These are phyloP conservation scores for Monosporascus ibericus DNA, from an alignment of 2,329 filamentous ascomycete species.

Conservation along the genomic window DNA sequence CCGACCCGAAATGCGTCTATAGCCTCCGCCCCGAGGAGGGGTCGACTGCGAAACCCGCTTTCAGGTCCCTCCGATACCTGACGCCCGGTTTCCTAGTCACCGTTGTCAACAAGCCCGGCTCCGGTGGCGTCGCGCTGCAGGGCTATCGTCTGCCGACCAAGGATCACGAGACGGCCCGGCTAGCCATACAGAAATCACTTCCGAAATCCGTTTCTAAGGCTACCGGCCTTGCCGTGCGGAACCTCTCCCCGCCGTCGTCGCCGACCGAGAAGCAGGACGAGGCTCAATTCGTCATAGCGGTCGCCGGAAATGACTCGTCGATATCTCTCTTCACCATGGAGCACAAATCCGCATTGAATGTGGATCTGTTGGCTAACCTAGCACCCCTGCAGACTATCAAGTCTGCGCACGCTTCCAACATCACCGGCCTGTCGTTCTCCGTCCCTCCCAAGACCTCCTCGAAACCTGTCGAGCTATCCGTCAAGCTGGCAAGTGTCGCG, in stretches of 20 bases:
- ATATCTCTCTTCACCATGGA: constrained; percentile 75
- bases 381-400: constrained; percentile 47
- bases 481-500: constrained; percentile 77
- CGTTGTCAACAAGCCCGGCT: constrained; percentile 52
- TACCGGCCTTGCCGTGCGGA: constrained; percentile 70
- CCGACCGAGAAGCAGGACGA: constrained; percentile 48
- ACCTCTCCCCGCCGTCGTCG: constrained; percentile 52
- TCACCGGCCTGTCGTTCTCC: constrained; percentile 55
- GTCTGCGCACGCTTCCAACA: constrained; percentile 49
- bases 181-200: constrained; percentile 51
- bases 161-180: constrained; percentile 35
- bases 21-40: constrained; percentile 45
- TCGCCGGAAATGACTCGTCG: constrained; percentile 73
- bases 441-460: constrained; percentile 43
- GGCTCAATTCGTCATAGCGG: constrained; percentile 73
- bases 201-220: constrained; percentile 66
- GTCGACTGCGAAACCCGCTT: constrained; percentile 38
- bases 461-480: constrained; percentile 46
- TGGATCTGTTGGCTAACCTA: constrained; percentile 47
- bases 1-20: constrained; percentile 49
- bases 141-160: constrained; percentile 46
- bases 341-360: constrained; percentile 43
- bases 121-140: constrained; percentile 50
- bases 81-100: constrained; percentile 52
- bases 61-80: constrained; percentile 55